Evolutionary conservation across 2,329 filamentous ascomycete genomes (phyloP), one percentile per base, ranked within the genome.

Genomic region (Alternaria ethzedia): DNA sequence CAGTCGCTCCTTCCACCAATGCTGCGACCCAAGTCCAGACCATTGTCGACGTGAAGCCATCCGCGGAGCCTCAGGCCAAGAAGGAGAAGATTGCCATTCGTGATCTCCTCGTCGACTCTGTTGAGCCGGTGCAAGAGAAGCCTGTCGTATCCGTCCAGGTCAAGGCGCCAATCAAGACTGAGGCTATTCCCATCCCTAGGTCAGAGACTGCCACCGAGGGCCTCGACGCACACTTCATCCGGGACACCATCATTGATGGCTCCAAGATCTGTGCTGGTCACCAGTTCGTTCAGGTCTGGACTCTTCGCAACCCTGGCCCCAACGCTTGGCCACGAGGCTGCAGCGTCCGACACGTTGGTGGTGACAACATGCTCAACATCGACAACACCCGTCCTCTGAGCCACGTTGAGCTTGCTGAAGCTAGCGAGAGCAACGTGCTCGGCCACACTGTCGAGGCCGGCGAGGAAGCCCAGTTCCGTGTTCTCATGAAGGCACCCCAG

Each of bases 311-410:
- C 78, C 90, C 91, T 20, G 95, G 96, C 26, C 88, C 88, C 11
- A 82, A 85, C 54, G 81, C 89, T 12, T 99, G 96, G 96, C 96
- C 96, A 41, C 88, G 90, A 59, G 96, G 94, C 65, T 97, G 93
- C 84, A 91, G 90, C 60, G 92, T 98, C 72, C 93, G 92, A 81
- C 97, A 94, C 75, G 91, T 96, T 63, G 94, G 95, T 61, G 96
- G 96, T 54, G 95, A 98, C 80, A 94, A 95, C 82, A 98, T 99
- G 96, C 93, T 96, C 72, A 91, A 94, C 70, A 87, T 97, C 58
- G 92, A 97, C 79, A 89, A 91, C 55, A 87, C 86, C 65, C 91
- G 91, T 74, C 92, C 94, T 23, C 89, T 91, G n/a, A 92, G 91
- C 70, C 88, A 93, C 60, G 86, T 87, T 43, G 90, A 94, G 71